Base-by-base conservation (phyloP, 495 filamentous ascomycete genomes). In the Apiosordaria backusii region DNA sequence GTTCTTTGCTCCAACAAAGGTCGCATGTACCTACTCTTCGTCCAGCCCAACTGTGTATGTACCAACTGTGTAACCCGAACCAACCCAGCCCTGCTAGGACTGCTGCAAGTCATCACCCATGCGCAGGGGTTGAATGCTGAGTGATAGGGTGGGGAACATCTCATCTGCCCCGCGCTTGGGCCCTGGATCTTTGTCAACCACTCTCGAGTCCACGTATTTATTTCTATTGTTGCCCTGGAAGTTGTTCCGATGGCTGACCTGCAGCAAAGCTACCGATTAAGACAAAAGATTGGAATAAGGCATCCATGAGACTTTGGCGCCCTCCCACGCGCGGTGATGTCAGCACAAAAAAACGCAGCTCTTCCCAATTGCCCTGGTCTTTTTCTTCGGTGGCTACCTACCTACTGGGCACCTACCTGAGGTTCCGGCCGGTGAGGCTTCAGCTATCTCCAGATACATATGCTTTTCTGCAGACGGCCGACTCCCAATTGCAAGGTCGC, bases 21-120 rank as follows among this genome's bases (percentile, higher is more conserved):
- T 45, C 29, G 29, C 10, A 35, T 35, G 29, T 35, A 10, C 18
- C 24, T 10, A 5, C 57, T 60, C 26, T 63, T 64, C 55, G 64
- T 54, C 24, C 53, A 61, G 67, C 64, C 68, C 64, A 64, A 70
- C 55, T 54, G 24, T 64, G 53, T 35, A 23, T 26, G 53, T 21
- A 57, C 19, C 53, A 22, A 21, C 19, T 61, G 24, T 61, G 27
- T n/a, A 40, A 61, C n/a, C 21, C 22, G 53, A 35, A 40, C 18
- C 22, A 16, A 16, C 45, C 60, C 5, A 35, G 60, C 18, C 18
- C 10, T 61, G 40, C 62, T 66, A 66, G 67, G 64, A 61, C 25
- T 59, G 16, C 68, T 70, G 68, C 68, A 64, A 70, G 68, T 70
- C 68, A 70, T 69, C n/a, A 58, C 52, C 25, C 1, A 22, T 21